Conservation (phyloP, 2,329 filamentous ascomycete genomes). For the Cordyceps pruinosa region DNA sequence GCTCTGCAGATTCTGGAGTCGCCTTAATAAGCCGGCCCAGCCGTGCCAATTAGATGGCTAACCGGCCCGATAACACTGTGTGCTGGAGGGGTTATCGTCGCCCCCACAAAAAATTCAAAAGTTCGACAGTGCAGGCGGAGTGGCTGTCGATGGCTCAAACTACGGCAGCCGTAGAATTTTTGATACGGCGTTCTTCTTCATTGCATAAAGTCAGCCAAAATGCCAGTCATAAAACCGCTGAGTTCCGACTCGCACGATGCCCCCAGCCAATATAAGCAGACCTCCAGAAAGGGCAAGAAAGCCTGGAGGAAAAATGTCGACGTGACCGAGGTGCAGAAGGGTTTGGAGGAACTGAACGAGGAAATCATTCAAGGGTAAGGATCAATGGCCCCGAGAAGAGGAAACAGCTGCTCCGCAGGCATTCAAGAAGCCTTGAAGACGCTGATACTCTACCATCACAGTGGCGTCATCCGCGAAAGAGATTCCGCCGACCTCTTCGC, state of each 20-base stretch:
- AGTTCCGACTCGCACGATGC: slow-evolving; percentile 46
- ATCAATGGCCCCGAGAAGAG: background rate
- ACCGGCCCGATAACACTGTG: slow-evolving; percentile 9
- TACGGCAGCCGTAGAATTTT: background rate
- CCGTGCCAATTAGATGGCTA: slow-evolving; percentile 7
- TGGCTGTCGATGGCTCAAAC: background rate
- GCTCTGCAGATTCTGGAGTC: background rate
- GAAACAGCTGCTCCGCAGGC: background rate
- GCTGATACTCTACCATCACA: slow-evolving; percentile 28
- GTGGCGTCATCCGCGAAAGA: slow-evolving; percentile 81
- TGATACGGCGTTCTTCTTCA: slow-evolving; percentile 1
- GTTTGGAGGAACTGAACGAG: slow-evolving; percentile 76
- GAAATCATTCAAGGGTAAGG: slow-evolving; percentile 83
- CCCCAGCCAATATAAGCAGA: slow-evolving; percentile 76
- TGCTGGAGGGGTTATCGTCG: slow-evolving; percentile 7
- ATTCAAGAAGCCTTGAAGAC: slow-evolving; percentile 16
- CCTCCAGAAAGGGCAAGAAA: slow-evolving; percentile 95
- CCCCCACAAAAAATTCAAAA: slow-evolving; percentile 12
- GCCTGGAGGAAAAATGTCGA: slow-evolving; percentile 99
- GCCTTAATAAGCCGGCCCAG: background rate
- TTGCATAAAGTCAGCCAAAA: slow-evolving; percentile 22
- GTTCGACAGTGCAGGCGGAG: background rate
- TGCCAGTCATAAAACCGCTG: slow-evolving; percentile 47
- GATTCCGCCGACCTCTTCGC: slow-evolving; percentile 77
- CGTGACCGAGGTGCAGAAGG: slow-evolving; percentile 74